Evolutionary conservation across 257 asterid species (phyloP), one percentile per base, ranked within the genome.

Genomic region (Anisodus tanguticus): DNA sequence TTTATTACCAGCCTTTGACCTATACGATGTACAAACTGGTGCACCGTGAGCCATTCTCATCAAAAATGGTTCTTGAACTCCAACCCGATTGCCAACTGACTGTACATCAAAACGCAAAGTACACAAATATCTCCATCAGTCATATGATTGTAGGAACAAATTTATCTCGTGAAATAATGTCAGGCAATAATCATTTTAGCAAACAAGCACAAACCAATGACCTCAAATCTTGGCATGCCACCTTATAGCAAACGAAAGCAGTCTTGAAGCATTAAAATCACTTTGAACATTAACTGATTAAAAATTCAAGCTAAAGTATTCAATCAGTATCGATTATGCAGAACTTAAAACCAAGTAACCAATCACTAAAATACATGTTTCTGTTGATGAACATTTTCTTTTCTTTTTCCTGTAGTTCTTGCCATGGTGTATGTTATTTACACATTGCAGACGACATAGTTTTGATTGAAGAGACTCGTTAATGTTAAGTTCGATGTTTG

Each of bases 31-130:
- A 60, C 92, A 88, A 86, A 89, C 82, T 82, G 97, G 97, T 12
- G 93, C 98, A n/a, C 99, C 98, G 88, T 96, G 99, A 78, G 99
- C 99, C 99, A 94, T 92, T 82, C 96, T 97, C 99, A 96, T 96
- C 88, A 96, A 89, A 88, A 93, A 96, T 78, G 98, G 94, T 87
- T 96, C 99, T 84, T 92, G 94, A 66, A 94, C 99, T 85, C 99
- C 98, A 88, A 92, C 95, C 76, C 97, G 90, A 84, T 93, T 96
- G 87, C 99, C 99, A 87, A 96, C 98, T 82, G 98, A 96, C 99
- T 96, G 94, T 91, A 91, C 37, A 72, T 80, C 87, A 84, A 55
- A 74, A 90, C 71, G 88, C 83, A 63, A 10, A 26, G 47, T 60
- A 13, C 80, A 81, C 81, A 5, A 84, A 17, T 76, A 35, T 76